Conservation (phyloP, 257 asterid genomes). For the Capsicum rhomboideum region DNA sequence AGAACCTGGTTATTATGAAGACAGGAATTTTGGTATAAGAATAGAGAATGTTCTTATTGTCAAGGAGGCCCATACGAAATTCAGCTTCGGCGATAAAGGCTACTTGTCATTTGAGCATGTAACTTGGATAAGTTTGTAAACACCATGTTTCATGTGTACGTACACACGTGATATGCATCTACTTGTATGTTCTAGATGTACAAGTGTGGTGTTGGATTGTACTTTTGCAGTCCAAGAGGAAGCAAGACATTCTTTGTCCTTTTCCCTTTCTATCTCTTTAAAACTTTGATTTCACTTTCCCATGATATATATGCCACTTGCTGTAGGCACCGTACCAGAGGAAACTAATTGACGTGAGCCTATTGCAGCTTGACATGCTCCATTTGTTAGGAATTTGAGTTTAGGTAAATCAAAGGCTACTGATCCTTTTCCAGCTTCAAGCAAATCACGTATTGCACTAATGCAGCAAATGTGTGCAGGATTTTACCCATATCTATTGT, state of each 20-base stretch:
- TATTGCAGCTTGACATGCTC: slow-evolving; percentile 18
- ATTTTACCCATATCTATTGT: neutral
- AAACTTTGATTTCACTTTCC: neutral
- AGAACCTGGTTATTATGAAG: slow-evolving; percentile 99
- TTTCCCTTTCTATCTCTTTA: neutral
- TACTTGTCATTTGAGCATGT: slow-evolving; percentile 78
- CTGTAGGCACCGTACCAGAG: slow-evolving; percentile 79
- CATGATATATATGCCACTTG: neutral
- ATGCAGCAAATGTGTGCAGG: neutral
- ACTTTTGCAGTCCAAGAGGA: neutral
- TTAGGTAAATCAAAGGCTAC: neutral
- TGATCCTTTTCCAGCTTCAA: neutral
- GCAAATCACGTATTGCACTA: neutral
- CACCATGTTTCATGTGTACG: neutral
- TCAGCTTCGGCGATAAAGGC: slow-evolving; percentile 72
- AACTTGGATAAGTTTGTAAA: slow-evolving; percentile 64
- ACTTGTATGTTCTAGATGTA: neutral
- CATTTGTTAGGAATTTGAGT: neutral
- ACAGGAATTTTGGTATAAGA: slow-evolving; percentile 86
- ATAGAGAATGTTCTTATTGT: slow-evolving; percentile 84
- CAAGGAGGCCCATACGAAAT: slow-evolving; percentile 72
- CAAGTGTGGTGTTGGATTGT: neutral
- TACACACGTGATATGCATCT: neutral
- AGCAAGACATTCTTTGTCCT: neutral
- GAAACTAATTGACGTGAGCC: slow-evolving; percentile 63